Conservation (phyloP, 192 early-diverging fungal genomes). For the Paraglomus brasilianum region DNA sequence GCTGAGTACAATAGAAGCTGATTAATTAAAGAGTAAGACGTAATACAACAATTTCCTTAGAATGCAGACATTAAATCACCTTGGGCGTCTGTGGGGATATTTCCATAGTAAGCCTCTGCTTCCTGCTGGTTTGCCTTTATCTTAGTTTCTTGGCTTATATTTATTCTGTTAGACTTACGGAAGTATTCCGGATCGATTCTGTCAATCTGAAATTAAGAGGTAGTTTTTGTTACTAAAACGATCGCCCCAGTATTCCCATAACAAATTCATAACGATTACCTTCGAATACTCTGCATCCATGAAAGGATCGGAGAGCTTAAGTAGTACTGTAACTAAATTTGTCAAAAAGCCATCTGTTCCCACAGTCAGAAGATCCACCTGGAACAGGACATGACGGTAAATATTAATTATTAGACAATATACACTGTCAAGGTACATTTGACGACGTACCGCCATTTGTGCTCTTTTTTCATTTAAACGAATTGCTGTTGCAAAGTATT, state of each 20-base stretch:
- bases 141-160: constrained; percentile 71
- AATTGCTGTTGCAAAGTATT: constrained; percentile 64
- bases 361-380: constrained; percentile 72
- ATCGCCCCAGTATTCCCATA: neutral
- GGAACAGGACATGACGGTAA: constrained; percentile 69
- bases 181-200: constrained; percentile 79
- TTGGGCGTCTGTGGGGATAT: neutral
- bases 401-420: constrained; percentile 60
- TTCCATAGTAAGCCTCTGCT: constrained; percentile 59
- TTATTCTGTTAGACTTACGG: constrained; percentile 53
- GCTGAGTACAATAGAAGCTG: constrained; percentile 21
- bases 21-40: neutral
- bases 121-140: constrained; percentile 73
- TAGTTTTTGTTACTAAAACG: neutral
- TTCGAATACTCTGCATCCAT: constrained; percentile 74
- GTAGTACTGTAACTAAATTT: constrained; percentile 65
- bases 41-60: neutral
- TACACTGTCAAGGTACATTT: too few species aligned
- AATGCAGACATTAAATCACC: neutral
- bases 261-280: constrained; percentile 38
- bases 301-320: constrained; percentile 82
- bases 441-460: constrained; percentile 62
- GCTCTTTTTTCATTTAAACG: constrained; percentile 67
- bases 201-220: constrained; percentile 44
- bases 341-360: constrained; percentile 86